Percentiles rank a stretch among this genome's conserved stretches.
These are phyloP conservation scores for Pestalotiopsis fici DNA, from an alignment of 2,329 filamentous ascomycete species.

Conservation along the genomic window DNA sequence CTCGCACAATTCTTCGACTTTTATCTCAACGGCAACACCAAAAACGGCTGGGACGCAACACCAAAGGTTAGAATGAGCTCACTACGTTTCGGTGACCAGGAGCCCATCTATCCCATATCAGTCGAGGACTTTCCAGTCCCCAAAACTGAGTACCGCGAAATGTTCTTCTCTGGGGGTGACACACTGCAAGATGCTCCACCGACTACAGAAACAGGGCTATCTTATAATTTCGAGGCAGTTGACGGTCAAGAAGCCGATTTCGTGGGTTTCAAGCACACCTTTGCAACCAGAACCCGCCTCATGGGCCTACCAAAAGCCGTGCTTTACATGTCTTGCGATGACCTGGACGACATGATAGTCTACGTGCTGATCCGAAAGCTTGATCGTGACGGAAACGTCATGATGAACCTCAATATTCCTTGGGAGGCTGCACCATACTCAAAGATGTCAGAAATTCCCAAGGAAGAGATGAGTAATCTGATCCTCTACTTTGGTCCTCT, in stretches of 20 bases:
- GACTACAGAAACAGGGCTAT: too few relatives aligned
- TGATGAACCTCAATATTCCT: conserved; percentile 45
- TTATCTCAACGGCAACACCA: too few relatives aligned
- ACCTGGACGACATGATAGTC: conserved; percentile 43
- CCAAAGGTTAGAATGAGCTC: too few relatives aligned
- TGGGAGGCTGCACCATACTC: conserved; percentile 23
- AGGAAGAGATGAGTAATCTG: conserved; percentile 37
- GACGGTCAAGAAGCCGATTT: too few relatives aligned
- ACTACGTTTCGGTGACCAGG: too few relatives aligned
- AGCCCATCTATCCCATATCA: too few relatives aligned
- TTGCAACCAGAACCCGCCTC: conserved; percentile 36
- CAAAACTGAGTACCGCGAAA: too few relatives aligned
- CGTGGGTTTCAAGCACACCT: conserved; percentile 29
- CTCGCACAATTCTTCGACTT: conserved; percentile 35
- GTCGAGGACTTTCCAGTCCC: too few relatives aligned
- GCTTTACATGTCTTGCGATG: conserved; percentile 43
- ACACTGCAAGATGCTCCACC: too few relatives aligned
- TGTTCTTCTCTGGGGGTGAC: too few relatives aligned
- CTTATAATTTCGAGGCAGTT: too few relatives aligned
- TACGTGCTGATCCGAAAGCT: conserved; percentile 45
- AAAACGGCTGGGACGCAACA: too few relatives aligned
- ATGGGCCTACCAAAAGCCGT: conserved; percentile 48
- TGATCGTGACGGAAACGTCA: conserved; percentile 38
- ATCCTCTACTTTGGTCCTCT: conserved; percentile 41
- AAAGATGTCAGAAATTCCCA: conserved; percentile 24